Percentiles rank a stretch among this genome's conserved stretches.
phyloP scores from a whole-genome alignment of 352 stramenopile genomes.

The Pythium periplocum region DNA sequence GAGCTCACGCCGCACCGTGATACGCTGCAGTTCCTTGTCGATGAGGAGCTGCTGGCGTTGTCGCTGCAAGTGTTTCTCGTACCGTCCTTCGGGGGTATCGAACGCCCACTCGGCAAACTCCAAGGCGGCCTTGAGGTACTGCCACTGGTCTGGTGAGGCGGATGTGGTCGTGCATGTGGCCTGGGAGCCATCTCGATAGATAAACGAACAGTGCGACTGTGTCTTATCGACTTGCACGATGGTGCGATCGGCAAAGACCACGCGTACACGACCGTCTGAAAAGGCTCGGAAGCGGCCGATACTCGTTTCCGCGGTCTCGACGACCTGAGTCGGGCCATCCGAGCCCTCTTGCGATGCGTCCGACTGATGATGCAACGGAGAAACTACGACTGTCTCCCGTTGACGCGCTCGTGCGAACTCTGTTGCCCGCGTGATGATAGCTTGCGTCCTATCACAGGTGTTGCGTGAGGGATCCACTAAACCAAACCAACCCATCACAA shows the following conservation, averaged over 20 bases:
- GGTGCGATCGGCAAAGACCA: slow-evolving; percentile 64
- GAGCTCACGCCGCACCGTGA: slow-evolving; percentile 14
- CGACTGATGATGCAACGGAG: too few species aligned
- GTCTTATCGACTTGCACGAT: slow-evolving; percentile 49
- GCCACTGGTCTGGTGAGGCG: slow-evolving; percentile 27
- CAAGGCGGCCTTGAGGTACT: slow-evolving; percentile 46
- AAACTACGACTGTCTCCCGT: too few species aligned
- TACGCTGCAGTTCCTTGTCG: slow-evolving; percentile 16
- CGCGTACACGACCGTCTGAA: slow-evolving; percentile 50
- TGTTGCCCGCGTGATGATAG: neutral
- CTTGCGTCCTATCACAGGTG: neutral
- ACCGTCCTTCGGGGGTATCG: slow-evolving; percentile 41
- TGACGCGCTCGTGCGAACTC: neutral
- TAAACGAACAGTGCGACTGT: slow-evolving; percentile 38
- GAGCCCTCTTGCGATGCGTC: too few species aligned
- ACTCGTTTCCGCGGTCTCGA: slow-evolving; percentile 31
- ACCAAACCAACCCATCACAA: too few species aligned
- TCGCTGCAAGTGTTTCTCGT: slow-evolving; percentile 25
- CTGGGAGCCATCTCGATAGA: slow-evolving; percentile 38
- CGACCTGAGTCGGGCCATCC: too few species aligned
- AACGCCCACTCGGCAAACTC: slow-evolving; percentile 71
- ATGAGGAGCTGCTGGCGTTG: slow-evolving; percentile 9
- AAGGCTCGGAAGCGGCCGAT: slow-evolving; percentile 65
- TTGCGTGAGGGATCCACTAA: neutral
- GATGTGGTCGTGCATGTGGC: slow-evolving; percentile 33